Evolutionary conservation across 805 yeast species (phyloP).

Genomic region (Lachancea mirantina): DNA sequence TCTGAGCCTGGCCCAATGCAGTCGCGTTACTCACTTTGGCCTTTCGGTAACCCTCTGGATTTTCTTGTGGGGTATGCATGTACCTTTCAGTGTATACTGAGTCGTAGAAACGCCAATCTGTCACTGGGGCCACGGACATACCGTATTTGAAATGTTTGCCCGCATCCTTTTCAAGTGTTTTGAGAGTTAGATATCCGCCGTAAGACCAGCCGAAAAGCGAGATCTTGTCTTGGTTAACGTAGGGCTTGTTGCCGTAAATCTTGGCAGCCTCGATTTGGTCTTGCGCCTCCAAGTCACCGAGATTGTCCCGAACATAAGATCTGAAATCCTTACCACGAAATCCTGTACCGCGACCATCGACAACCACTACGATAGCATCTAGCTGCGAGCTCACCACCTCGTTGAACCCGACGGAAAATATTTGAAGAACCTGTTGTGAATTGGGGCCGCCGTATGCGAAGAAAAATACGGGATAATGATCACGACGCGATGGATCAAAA

Average conservation of each 20-base stretch:
- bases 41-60: slow-evolving; percentile 52
- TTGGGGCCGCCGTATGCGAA: slow-evolving; percentile 96
- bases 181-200: slow-evolving; percentile 90
- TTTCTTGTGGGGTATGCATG: slow-evolving; percentile 74
- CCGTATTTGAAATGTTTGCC: slow-evolving; percentile 78
- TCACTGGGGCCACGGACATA: slow-evolving; percentile 95
- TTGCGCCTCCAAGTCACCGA: slow-evolving; percentile 74
- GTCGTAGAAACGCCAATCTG: slow-evolving; percentile 88
- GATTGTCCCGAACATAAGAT: slow-evolving; percentile 67
- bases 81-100: slow-evolving; percentile 93
- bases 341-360: slow-evolving; percentile 97
- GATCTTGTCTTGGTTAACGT: slow-evolving; percentile 59
- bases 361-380: slow-evolving; percentile 82
- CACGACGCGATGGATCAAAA: slow-evolving; percentile 44
- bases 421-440: slow-evolving; percentile 69
- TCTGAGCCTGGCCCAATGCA: slow-evolving; percentile 45
- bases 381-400: slow-evolving; percentile 70
- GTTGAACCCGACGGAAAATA: slow-evolving; percentile 58
- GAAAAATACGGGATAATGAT: slow-evolving; percentile 78
- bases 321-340: slow-evolving; percentile 75
- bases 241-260: slow-evolving; percentile 52
- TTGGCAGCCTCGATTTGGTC: slow-evolving; percentile 88
- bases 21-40: slow-evolving; percentile 52
- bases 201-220: slow-evolving; percentile 99
- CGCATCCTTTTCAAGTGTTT: slow-evolving; percentile 75